These are phyloP conservation scores for Eucalyptus regnans DNA, from an alignment of 345 rosid species.

Conservation along the genomic window DNA sequence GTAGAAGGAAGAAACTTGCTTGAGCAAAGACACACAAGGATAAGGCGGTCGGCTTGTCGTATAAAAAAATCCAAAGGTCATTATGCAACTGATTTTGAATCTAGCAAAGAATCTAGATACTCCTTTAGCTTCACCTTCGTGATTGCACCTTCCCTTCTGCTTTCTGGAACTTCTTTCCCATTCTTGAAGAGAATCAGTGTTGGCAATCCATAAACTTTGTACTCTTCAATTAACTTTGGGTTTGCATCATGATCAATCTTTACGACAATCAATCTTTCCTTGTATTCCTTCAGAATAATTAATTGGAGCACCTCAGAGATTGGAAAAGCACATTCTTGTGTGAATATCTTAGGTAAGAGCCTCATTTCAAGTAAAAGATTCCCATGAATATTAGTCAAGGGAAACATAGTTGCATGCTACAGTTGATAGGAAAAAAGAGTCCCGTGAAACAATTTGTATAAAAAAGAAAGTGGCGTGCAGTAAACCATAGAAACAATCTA, in stretches of 20 bases:
- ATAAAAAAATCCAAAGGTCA: neutral
- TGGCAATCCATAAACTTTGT: conserved; percentile 77
- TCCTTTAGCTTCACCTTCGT: conserved; percentile 69
- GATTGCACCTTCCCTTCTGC: conserved; percentile 86
- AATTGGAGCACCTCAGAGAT: neutral
- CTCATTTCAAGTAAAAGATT: neutral
- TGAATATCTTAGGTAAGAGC: neutral
- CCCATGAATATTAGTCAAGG: neutral
- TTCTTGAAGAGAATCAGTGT: conserved; percentile 62
- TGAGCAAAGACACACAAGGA: neutral
- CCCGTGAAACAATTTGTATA: neutral
- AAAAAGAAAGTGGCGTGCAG: neutral
- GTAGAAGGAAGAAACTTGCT: neutral
- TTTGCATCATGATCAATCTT: conserved; percentile 77
- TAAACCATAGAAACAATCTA: neutral
- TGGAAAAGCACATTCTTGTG: neutral
- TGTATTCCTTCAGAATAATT: conserved; percentile 40
- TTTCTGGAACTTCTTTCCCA: conserved; percentile 61
- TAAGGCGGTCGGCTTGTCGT: neutral
- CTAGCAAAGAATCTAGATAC: conserved; percentile 48
- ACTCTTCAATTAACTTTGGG: conserved; percentile 51
- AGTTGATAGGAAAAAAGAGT: neutral
- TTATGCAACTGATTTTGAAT: conserved; percentile 39
- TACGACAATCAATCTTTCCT: conserved; percentile 49
- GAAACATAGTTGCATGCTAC: neutral